phyloP scores from a whole-genome alignment of 352 stramenopile species.

The Globisporangium sylvaticum region DNA sequence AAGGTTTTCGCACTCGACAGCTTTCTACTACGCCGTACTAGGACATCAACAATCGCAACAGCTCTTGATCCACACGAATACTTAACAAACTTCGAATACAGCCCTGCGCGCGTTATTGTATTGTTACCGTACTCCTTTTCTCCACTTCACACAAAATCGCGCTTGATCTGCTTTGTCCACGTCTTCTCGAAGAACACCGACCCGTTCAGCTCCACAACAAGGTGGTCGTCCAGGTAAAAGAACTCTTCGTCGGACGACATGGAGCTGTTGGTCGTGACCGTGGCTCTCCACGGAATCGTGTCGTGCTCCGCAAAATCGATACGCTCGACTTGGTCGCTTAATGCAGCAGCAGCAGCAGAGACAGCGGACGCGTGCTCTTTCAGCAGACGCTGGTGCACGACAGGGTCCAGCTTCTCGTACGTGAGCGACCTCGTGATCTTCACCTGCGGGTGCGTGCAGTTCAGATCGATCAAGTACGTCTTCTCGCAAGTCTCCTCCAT shows the following conservation, averaged over 20 bases:
- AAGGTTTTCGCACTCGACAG: background rate
- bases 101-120: too few relatives aligned
- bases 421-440: slow-evolving; percentile 35
- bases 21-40: too few relatives aligned
- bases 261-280: slow-evolving; percentile 38
- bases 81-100: too few relatives aligned
- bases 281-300: slow-evolving; percentile 30
- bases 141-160: slow-evolving; percentile 26
- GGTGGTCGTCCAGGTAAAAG: slow-evolving; percentile 35
- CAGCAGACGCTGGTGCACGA: slow-evolving; percentile 18
- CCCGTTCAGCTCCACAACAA: slow-evolving; percentile 32
- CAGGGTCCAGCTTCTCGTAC: slow-evolving; percentile 34
- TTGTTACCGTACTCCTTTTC: too few relatives aligned
- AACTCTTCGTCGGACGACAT: slow-evolving; percentile 31
- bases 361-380: slow-evolving; percentile 19
- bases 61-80: background rate
- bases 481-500: slow-evolving; percentile 47
- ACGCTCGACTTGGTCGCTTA: slow-evolving; percentile 19
- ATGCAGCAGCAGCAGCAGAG: slow-evolving; percentile 14
- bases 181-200: slow-evolving; percentile 35
- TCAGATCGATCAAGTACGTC: slow-evolving; percentile 35
- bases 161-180: slow-evolving; percentile 34
- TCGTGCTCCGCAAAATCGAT: slow-evolving; percentile 29
- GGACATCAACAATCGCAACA: background rate
- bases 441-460: slow-evolving; percentile 26